phyloP scores from a whole-genome alignment of 495 filamentous ascomycete species.

The Coniosporium apollinis region DNA sequence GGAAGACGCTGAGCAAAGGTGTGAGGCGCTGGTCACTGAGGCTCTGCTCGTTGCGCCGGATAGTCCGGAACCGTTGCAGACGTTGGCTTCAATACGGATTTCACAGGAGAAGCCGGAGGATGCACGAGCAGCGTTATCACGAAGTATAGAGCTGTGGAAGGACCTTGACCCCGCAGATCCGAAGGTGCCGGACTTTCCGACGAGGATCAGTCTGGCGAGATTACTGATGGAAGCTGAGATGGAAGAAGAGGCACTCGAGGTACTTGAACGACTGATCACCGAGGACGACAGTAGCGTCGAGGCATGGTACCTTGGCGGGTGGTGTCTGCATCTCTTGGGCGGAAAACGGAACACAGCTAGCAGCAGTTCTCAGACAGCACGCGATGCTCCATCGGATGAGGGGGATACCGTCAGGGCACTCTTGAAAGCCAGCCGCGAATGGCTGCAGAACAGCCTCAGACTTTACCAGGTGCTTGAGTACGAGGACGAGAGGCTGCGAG shows the following conservation, averaged over 20 bases:
- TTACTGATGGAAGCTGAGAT: slow-evolving; percentile 80
- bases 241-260: slow-evolving; percentile 68
- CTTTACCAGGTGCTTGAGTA: slow-evolving; percentile 47
- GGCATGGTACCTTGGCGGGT: slow-evolving; percentile 92
- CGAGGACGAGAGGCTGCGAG: slow-evolving; percentile 51
- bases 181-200: slow-evolving; percentile 63
- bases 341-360: slow-evolving; percentile 34
- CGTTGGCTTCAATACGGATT: slow-evolving; percentile 81
- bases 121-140: slow-evolving; percentile 55
- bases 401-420: slow-evolving; percentile 23
- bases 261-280: slow-evolving; percentile 61
- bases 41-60: slow-evolving; percentile 61
- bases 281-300: slow-evolving; percentile 93
- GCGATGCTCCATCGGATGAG: slow-evolving; percentile 20
- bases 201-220: slow-evolving; percentile 64
- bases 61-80: slow-evolving; percentile 73
- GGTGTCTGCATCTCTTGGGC: slow-evolving; percentile 65
- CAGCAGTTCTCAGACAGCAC: slow-evolving; percentile 5
- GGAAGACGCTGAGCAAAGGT: slow-evolving; percentile 66
- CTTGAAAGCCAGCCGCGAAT: slow-evolving; percentile 42
- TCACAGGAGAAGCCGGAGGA: slow-evolving; percentile 66
- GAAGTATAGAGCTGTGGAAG: slow-evolving; percentile 66
- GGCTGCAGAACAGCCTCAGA: slow-evolving; percentile 42
- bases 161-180: slow-evolving; percentile 45
- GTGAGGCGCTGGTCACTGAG: slow-evolving; percentile 73